A percentile compares a stretch with the other conserved stretches of the same genome.
These are phyloP conservation scores for Hordeum pubiflorum DNA, from an alignment of 202 grass and related monocot genomes.

Conservation along the genomic window DNA sequence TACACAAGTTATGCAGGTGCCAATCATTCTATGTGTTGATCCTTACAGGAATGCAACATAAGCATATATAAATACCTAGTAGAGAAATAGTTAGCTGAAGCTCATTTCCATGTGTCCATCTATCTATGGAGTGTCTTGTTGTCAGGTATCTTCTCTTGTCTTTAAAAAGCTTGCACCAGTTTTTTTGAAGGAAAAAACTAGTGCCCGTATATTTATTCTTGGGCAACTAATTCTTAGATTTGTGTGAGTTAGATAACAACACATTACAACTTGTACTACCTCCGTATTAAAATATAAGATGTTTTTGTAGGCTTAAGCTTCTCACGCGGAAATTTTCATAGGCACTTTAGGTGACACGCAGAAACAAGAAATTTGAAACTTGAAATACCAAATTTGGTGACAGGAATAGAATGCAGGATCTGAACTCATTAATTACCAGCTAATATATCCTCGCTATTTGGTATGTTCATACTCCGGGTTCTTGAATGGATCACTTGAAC, in stretches of 20 bases:
- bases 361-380: no score
- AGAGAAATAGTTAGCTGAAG: neutral
- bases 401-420: neutral
- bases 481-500: slow-evolving; percentile 67
- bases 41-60: neutral
- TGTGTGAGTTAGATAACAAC: neutral
- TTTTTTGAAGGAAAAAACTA: neutral
- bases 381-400: neutral
- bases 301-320: no score
- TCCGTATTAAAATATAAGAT: no score
- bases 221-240: neutral
- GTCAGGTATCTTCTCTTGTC: neutral
- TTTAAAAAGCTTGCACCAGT: neutral
- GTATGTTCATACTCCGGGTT: slow-evolving; percentile 40
- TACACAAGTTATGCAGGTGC: no score
- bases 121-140: neutral
- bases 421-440: slow-evolving; percentile 21
- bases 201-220: neutral
- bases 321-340: neutral
- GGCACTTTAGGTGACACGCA: neutral
- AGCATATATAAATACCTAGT: neutral
- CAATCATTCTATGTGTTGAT: neutral
- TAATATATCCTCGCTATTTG: slow-evolving; percentile 5
- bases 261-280: no score
- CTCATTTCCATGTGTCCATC: neutral